Percentiles rank a stretch among this genome's conserved stretches.
These are phyloP conservation scores for Copromyces sp. DNA, from an alignment of 495 filamentous ascomycete species.

Conservation along the genomic window DNA sequence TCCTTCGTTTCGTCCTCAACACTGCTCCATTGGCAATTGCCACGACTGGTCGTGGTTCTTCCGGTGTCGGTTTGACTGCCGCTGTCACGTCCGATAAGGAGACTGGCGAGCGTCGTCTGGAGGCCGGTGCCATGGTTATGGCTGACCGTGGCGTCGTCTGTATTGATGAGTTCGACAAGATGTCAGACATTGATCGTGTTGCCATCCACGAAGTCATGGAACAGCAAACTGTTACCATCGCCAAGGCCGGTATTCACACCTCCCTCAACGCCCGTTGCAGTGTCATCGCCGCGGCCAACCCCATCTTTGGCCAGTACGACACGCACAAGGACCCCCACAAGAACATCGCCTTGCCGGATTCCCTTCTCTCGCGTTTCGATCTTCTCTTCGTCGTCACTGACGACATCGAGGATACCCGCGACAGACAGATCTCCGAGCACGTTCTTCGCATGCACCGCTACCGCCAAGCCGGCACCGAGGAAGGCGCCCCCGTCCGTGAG, in stretches of 20 bases:
- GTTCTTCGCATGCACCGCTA: slow-evolving; percentile 97
- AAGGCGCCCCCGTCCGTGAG: slow-evolving; percentile 91
- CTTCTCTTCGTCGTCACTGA: slow-evolving; percentile 96
- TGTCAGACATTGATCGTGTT: slow-evolving; percentile 96
- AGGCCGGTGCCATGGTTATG: slow-evolving; percentile 98
- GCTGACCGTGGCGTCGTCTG: slow-evolving; percentile 95
- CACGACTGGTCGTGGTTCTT: slow-evolving; percentile 94
- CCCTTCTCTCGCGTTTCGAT: slow-evolving; percentile 97
- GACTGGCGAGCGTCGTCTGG: slow-evolving; percentile 87
- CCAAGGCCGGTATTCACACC: slow-evolving; percentile 97
- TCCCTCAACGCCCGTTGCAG: slow-evolving; percentile 94
- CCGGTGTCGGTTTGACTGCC: slow-evolving; percentile 94
- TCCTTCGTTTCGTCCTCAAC: slow-evolving; percentile 94
- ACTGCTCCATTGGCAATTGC: slow-evolving; percentile 95
- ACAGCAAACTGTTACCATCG: slow-evolving; percentile 98
- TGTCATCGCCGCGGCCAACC: slow-evolving; percentile 94
- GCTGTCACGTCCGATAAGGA: slow-evolving; percentile 96
- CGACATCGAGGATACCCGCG: slow-evolving; percentile 87
- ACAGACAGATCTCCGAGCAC: slow-evolving; percentile 89
- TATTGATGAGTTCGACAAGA: slow-evolving; percentile 99
- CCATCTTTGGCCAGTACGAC: slow-evolving; percentile 97
- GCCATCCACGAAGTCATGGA: slow-evolving; percentile 99
- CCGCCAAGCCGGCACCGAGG: slow-evolving; percentile 85
- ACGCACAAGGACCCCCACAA: slow-evolving; percentile 96
- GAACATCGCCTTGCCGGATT: slow-evolving; percentile 97